phyloP scores from a whole-genome alignment of 176 grass and related monocot species.

The Areca catechu region DNA sequence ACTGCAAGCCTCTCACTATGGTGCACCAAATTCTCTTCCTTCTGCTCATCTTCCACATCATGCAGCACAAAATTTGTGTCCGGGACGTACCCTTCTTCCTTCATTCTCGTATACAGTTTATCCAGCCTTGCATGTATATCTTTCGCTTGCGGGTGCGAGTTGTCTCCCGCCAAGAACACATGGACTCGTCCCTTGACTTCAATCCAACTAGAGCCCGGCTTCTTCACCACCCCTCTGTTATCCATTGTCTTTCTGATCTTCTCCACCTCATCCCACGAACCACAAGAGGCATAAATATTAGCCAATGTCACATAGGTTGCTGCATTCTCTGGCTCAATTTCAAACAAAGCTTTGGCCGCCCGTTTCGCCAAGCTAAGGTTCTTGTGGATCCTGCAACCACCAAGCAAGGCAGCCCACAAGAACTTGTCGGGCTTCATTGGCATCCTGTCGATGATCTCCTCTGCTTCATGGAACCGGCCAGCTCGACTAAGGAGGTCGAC shows the following conservation, averaged over 20 bases:
- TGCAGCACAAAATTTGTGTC: constrained; percentile 59
- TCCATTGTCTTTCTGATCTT: constrained; percentile 58
- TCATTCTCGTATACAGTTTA: constrained; percentile 37
- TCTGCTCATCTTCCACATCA: constrained; percentile 63
- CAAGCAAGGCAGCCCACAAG: constrained; percentile 73
- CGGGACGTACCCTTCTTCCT: constrained; percentile 50
- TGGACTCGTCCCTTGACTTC: constrained; percentile 46
- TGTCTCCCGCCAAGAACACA: constrained; percentile 59
- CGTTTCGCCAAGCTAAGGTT: constrained; percentile 47
- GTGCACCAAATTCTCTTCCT: constrained; percentile 55
- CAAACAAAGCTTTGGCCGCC: constrained; percentile 57
- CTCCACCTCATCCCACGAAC: constrained; percentile 54
- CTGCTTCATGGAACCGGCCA: constrained; percentile 45
- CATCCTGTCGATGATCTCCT: constrained; percentile 54
- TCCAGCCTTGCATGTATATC: constrained; percentile 37
- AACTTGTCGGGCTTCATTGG: constrained; percentile 62
- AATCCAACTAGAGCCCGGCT: constrained; percentile 64
- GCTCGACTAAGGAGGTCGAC: constrained; percentile 69
- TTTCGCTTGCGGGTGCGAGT: constrained; percentile 41
- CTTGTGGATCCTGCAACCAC: constrained; percentile 55
- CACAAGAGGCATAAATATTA: constrained; percentile 56
- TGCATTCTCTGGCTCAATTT: constrained; percentile 78
- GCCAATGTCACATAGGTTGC: constrained; percentile 70
- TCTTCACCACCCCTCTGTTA: constrained; percentile 40
- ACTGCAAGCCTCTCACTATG: constrained; percentile 71